Evolutionary conservation across 768 basidiomycete genomes (phyloP).

Genomic region (Pleurotus citrinopileatus): DNA sequence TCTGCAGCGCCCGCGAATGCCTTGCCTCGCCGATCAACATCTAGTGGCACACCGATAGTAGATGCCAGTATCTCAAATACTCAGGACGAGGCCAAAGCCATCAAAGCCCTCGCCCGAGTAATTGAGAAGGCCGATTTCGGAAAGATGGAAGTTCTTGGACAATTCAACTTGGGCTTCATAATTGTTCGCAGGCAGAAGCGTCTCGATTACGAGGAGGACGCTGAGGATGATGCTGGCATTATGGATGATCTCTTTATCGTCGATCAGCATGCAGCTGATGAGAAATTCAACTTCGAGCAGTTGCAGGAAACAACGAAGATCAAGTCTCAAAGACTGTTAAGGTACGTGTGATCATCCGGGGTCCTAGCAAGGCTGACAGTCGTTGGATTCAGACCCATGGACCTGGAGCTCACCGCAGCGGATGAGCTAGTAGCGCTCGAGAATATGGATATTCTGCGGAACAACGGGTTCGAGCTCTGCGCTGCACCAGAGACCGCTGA

Average conservation of each 20-base stretch:
- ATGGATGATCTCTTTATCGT: slow-evolving; percentile 94
- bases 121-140: slow-evolving; percentile 87
- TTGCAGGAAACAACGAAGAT: slow-evolving; percentile 90
- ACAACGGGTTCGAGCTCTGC: slow-evolving; percentile 88
- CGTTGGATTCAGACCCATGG: slow-evolving; percentile 57
- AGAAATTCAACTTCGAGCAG: slow-evolving; percentile 98
- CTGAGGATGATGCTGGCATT: slow-evolving; percentile 12
- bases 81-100: slow-evolving; percentile 51
- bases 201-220: not conserved
- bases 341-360: slow-evolving; percentile 41
- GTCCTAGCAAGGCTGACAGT: slow-evolving; percentile 6
- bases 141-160: slow-evolving; percentile 82
- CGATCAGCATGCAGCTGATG: slow-evolving; percentile 97
- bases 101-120: slow-evolving; percentile 72
- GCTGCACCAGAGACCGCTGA: slow-evolving; percentile 46
- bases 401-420: slow-evolving; percentile 80
- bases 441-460: slow-evolving; percentile 75
- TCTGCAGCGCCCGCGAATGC: not conserved
- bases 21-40: not conserved
- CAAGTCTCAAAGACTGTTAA: slow-evolving; percentile 79
- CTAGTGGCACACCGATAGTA: not conserved
- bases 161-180: slow-evolving; percentile 97
- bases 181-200: slow-evolving; percentile 61
- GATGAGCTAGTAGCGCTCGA: slow-evolving; percentile 89
- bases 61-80: slow-evolving; percentile 41